Evolutionary conservation across 129 eudicot genomes (phyloP).

Genomic region (Smallanthus sonchifolius): DNA sequence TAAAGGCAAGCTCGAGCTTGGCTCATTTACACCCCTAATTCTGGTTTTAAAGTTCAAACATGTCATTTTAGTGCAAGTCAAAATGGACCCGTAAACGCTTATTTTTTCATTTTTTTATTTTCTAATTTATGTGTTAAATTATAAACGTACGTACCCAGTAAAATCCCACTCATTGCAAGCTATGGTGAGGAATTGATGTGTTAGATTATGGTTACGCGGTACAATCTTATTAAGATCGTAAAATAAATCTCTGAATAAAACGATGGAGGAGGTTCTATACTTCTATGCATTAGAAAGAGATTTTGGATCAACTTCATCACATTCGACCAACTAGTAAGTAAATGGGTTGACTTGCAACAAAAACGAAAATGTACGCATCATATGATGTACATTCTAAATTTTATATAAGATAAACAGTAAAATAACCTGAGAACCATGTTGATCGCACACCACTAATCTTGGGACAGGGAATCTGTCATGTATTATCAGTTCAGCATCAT

Average conservation of each 20-base stretch:
- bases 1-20: too few relatives aligned
- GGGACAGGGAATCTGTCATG: constrained; percentile 91
- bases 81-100: background rate
- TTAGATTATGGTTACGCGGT: background rate
- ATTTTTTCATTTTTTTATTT: too few relatives aligned
- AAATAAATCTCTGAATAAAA: background rate
- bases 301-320: background rate
- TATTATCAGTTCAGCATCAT: constrained; percentile 69
- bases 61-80: background rate
- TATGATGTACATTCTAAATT: background rate
- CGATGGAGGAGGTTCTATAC: background rate
- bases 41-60: background rate
- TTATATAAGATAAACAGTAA: background rate
- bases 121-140: background rate
- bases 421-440: constrained; percentile 93
- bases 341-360: background rate
- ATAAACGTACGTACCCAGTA: background rate
- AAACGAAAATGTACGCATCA: background rate
- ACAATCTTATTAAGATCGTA: background rate
- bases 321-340: background rate
- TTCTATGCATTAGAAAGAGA: background rate
- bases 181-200: background rate
- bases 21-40: too few relatives aligned
- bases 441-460: constrained; percentile 93
- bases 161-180: too few relatives aligned